phyloP scores from a whole-genome alignment of 306 rosid genomes.

The Glycine tomentella region DNA sequence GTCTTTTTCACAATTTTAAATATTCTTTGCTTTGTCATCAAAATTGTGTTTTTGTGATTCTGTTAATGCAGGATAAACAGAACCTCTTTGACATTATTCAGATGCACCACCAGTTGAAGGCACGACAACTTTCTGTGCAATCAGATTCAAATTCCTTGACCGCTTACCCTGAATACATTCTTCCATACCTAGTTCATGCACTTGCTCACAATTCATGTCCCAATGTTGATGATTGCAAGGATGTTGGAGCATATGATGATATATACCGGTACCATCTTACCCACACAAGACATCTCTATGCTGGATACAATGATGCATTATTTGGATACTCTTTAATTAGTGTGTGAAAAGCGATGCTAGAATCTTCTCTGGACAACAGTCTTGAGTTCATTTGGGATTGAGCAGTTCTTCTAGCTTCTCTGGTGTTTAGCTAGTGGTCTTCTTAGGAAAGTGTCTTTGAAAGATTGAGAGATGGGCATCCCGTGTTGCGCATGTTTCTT shows the following conservation, averaged over 20 bases:
- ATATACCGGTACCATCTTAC: slow-evolving; percentile 70
- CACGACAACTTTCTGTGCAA: slow-evolving; percentile 68
- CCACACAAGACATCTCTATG: slow-evolving; percentile 14
- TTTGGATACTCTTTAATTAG: slow-evolving; percentile 31
- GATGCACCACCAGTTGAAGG: slow-evolving; percentile 84
- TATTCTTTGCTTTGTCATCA: slow-evolving; percentile 39
- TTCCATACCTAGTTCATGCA: slow-evolving; percentile 81
- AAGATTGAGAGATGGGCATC: not conserved
- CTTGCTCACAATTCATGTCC: slow-evolving; percentile 96
- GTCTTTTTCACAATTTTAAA: slow-evolving; percentile 15
- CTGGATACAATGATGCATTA: slow-evolving; percentile 2
- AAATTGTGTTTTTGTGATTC: slow-evolving; percentile 42
- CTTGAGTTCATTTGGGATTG: not conserved
- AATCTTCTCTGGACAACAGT: not conserved
- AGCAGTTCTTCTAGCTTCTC: not conserved
- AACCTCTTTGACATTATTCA: slow-evolving; percentile 87
- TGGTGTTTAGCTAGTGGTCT: not conserved
- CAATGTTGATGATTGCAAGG: slow-evolving; percentile 86
- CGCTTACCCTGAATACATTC: slow-evolving; percentile 81
- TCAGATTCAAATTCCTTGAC: slow-evolving; percentile 73
- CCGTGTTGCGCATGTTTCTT: not conserved
- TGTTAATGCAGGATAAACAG: slow-evolving; percentile 77
- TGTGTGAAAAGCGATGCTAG: not conserved
- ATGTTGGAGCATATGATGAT: slow-evolving; percentile 74
- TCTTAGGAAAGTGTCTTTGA: not conserved